Percentiles rank a stretch among this genome's conserved stretches.
Conservation (phyloP, 2,329 filamentous ascomycete genomes). For the Hymenoscyphus scutula region DNA sequence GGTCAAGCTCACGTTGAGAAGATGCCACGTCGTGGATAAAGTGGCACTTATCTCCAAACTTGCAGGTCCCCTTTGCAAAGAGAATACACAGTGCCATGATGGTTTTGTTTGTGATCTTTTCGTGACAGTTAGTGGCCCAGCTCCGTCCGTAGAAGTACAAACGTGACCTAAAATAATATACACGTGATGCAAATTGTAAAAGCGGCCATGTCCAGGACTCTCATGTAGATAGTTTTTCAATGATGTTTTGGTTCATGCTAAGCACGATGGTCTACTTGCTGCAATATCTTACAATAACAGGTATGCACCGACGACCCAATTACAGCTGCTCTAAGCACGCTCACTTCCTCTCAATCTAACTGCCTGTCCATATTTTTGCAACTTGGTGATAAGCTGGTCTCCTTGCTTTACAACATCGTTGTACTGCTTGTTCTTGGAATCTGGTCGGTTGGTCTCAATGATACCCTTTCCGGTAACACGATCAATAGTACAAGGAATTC, state of each 20-base stretch:
- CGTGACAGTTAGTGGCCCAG: no score
- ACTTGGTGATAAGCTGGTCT: constrained; percentile 95
- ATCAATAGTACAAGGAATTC: constrained; percentile 96
- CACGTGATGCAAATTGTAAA: neutral
- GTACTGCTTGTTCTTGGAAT: constrained; percentile 99
- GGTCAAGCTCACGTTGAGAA: neutral
- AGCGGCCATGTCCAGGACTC: neutral
- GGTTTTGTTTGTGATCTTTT: neutral
- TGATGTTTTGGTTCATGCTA: neutral
- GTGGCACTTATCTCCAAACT: neutral
- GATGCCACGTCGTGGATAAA: neutral
- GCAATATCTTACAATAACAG: neutral
- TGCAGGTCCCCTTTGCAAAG: neutral
- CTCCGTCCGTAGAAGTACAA: constrained; percentile 2
- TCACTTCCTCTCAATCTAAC: constrained; percentile 93
- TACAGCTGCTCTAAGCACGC: constrained; percentile 62
- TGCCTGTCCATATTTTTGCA: constrained; percentile 98
- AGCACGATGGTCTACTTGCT: neutral
- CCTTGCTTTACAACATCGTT: constrained; percentile 96
- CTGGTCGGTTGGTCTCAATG: constrained; percentile 95
- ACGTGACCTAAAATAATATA: neutral
- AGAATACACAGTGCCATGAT: neutral
- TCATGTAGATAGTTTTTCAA: neutral
- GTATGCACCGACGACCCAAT: neutral
- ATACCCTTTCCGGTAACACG: constrained; percentile 93